phyloP scores from a whole-genome alignment of 805 yeast genomes.

The Cyberlindnera xishuangbannaensis region DNA sequence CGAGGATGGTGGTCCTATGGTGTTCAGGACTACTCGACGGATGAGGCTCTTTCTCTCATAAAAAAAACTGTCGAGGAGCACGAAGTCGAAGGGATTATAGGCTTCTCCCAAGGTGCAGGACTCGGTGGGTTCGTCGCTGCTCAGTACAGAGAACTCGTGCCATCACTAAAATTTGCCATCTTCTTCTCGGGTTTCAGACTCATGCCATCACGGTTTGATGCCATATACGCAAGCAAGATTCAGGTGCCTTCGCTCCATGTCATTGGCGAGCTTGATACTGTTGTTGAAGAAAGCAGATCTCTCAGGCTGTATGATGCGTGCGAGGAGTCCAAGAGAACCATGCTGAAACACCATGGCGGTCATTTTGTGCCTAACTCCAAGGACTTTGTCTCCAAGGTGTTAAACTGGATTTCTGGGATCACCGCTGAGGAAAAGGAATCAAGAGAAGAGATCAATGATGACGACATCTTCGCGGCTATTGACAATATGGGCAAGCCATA shows the following conservation, averaged over 20 bases:
- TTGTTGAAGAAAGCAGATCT: slow-evolving; percentile 70
- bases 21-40: slow-evolving; percentile 24
- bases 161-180: slow-evolving; percentile 41
- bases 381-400: slow-evolving; percentile 28
- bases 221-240: slow-evolving; percentile 17
- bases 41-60: slow-evolving; percentile 34
- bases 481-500: slow-evolving; percentile 33
- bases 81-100: slow-evolving; percentile 80
- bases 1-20: slow-evolving; percentile 70
- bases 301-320: slow-evolving; percentile 49
- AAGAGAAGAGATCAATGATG: slow-evolving; percentile 23
- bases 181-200: slow-evolving; percentile 61
- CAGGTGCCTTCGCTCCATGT: slow-evolving; percentile 55
- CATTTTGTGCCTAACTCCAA: slow-evolving; percentile 93
- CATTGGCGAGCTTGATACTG: slow-evolving; percentile 82
- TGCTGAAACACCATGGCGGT: slow-evolving; percentile 86
- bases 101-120: slow-evolving; percentile 94
- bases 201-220: slow-evolving; percentile 23
- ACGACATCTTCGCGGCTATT: slow-evolving; percentile 32
- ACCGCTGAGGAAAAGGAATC: slow-evolving; percentile 1
- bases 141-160: slow-evolving; percentile 17
- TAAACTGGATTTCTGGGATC: slow-evolving; percentile 28
- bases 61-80: slow-evolving; percentile 48
- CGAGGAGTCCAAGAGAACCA: slow-evolving; percentile 34
- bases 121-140: slow-evolving; percentile 60